phyloP scores from a whole-genome alignment of 2,329 filamentous ascomycete species.

The Tolypocladium nubicola region DNA sequence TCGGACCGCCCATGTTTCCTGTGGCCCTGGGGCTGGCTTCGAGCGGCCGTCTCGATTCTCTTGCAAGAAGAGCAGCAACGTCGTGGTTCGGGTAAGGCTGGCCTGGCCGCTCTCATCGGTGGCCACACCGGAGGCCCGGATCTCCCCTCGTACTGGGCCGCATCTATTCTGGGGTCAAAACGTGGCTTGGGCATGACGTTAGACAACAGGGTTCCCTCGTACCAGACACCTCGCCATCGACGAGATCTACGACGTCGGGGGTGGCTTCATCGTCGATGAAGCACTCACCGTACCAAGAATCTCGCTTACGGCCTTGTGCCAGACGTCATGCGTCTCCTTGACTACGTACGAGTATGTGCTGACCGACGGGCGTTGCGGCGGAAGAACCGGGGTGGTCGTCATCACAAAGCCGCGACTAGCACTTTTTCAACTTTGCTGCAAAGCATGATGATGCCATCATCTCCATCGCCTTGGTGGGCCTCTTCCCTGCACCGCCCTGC shows the following conservation, averaged over 20 bases:
- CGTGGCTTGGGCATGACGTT: constrained; percentile 4
- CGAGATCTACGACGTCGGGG: neutral
- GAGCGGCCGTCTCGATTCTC: neutral
- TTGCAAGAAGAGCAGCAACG: neutral
- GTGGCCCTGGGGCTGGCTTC: neutral
- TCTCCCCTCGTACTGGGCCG: neutral
- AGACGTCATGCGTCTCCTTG: neutral
- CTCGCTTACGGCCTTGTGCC: neutral
- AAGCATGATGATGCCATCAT: neutral
- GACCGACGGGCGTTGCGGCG: constrained; percentile 1
- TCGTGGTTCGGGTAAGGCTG: neutral
- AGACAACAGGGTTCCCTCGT: neutral
- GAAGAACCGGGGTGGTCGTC: constrained; percentile 5
- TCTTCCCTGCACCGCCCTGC: neutral
- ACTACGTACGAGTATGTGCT: neutral
- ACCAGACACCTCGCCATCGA: neutral
- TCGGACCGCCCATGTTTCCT: neutral
- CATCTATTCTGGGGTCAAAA: neutral
- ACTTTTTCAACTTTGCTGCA: neutral
- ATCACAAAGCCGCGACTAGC: neutral
- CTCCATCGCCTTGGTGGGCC: neutral
- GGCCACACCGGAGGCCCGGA: neutral
- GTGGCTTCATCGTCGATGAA: constrained; percentile 7
- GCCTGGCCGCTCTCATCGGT: neutral
- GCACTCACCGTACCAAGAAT: constrained; percentile 3